These are phyloP conservation scores for Ramaria sp. DNA, from an alignment of 768 basidiomycete genomes.

Conservation along the genomic window DNA sequence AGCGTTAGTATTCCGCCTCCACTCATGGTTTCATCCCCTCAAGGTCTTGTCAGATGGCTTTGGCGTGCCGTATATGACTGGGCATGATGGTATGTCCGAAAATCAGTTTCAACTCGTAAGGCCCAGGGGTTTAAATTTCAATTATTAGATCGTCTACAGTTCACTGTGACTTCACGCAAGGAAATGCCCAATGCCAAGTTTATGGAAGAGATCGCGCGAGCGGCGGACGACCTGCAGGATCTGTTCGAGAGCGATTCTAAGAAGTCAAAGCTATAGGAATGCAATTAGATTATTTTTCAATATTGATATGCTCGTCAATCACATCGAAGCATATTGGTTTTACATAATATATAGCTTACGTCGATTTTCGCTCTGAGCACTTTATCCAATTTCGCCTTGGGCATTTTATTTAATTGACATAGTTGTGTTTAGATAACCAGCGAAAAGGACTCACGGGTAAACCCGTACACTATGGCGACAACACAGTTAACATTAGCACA, in stretches of 20 bases:
- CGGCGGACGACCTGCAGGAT: slow-evolving; percentile 59
- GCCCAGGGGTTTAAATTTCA: not conserved
- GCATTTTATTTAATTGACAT: too few species aligned
- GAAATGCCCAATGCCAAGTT: slow-evolving; percentile 76
- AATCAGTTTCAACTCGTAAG: not conserved
- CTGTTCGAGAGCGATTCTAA: slow-evolving; percentile 27
- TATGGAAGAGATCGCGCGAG: slow-evolving; percentile 51
- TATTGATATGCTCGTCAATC: not conserved
- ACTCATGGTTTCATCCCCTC: not conserved
- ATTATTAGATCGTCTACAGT: slow-evolving; percentile 61
- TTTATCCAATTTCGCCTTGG: too few species aligned
- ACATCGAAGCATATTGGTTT: too few species aligned
- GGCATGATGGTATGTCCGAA: slow-evolving; percentile 50
- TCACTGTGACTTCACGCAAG: slow-evolving; percentile 77
- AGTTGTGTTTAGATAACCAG: too few species aligned
- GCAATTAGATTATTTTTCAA: not conserved
- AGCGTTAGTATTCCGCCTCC: not conserved
- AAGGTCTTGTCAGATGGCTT: slow-evolving; percentile 87
- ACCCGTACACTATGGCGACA: too few species aligned
- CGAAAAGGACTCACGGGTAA: too few species aligned
- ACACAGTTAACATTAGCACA: too few species aligned
- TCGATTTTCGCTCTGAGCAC: too few species aligned
- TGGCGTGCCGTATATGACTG: slow-evolving; percentile 93
- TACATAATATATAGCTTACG: too few species aligned
- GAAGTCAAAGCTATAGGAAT: not conserved